Evolutionary conservation across 768 basidiomycete species (phyloP).

Genomic region (Astraeus odoratus): DNA sequence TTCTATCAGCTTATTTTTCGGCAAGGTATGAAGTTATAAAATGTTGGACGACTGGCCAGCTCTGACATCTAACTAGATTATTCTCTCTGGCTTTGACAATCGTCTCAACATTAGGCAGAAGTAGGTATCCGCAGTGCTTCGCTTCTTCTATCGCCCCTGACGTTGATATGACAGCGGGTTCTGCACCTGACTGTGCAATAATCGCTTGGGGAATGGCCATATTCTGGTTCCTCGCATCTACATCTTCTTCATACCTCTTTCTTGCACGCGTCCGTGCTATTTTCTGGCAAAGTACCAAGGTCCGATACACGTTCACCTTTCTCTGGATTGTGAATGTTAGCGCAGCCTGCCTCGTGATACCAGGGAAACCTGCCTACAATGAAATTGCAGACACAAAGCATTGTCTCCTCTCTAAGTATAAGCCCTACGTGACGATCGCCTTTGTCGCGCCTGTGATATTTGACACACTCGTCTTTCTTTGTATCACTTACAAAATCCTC

Average conservation of each 20-base stretch:
- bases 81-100: no score
- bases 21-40: neutral
- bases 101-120: no score
- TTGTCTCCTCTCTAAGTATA: constrained; percentile 16
- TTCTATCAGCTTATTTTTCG: neutral
- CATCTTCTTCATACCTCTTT: constrained; percentile 22
- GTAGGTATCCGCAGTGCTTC: no score
- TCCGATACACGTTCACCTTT: constrained; percentile 15
- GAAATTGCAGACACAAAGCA: constrained; percentile 24
- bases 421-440: constrained; percentile 13
- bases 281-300: constrained; percentile 10
- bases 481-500: constrained; percentile 20
- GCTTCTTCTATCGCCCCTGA: no score
- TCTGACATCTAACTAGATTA: no score
- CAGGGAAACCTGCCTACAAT: constrained; percentile 10
- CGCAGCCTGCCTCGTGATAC: constrained; percentile 14
- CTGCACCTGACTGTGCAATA: no score
- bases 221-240: neutral
- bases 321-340: constrained; percentile 23
- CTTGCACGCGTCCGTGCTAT: constrained; percentile 26
- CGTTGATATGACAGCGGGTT: no score
- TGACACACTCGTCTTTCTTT: constrained; percentile 27
- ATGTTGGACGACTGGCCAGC: no score
- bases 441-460: constrained; percentile 17
- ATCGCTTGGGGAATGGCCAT: no score